phyloP scores from a whole-genome alignment of 306 rosid genomes.

The Corylus avellana region DNA sequence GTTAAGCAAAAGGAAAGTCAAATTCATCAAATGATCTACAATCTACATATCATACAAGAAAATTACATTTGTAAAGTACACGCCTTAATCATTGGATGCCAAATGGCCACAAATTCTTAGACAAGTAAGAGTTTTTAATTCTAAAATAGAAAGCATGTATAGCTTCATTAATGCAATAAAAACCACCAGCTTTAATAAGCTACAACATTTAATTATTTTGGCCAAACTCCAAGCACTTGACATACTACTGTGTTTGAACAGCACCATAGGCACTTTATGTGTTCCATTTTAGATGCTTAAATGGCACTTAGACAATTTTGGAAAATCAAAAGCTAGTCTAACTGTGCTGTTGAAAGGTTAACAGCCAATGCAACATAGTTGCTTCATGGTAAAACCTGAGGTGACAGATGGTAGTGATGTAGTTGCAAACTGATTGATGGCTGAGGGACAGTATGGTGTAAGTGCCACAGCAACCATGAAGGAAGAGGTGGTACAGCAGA shows the following conservation, averaged over 20 bases:
- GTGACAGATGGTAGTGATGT: not conserved
- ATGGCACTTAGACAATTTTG: not conserved
- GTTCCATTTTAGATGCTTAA: not conserved
- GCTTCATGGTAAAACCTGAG: not conserved
- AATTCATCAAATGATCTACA: not conserved
- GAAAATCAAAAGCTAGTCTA: not conserved
- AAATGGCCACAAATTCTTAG: not conserved
- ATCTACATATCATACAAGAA: not conserved
- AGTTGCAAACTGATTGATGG: not conserved
- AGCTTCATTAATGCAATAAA: not conserved
- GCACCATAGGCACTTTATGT: not conserved
- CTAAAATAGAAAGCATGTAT: not conserved
- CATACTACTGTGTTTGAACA: not conserved
- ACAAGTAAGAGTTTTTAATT: not conserved
- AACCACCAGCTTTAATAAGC: not conserved
- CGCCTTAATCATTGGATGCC: not conserved
- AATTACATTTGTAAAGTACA: not conserved
- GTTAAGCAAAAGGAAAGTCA: not conserved
- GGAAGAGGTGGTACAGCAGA: not conserved
- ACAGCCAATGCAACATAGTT: not conserved
- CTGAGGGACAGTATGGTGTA: not conserved
- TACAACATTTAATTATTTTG: not conserved
- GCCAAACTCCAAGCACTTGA: not conserved
- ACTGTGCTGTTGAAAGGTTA: not conserved
- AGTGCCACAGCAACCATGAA: not conserved